Evolutionary conservation across 768 basidiomycete genomes (phyloP).

Genomic region (Leccinum boreale): DNA sequence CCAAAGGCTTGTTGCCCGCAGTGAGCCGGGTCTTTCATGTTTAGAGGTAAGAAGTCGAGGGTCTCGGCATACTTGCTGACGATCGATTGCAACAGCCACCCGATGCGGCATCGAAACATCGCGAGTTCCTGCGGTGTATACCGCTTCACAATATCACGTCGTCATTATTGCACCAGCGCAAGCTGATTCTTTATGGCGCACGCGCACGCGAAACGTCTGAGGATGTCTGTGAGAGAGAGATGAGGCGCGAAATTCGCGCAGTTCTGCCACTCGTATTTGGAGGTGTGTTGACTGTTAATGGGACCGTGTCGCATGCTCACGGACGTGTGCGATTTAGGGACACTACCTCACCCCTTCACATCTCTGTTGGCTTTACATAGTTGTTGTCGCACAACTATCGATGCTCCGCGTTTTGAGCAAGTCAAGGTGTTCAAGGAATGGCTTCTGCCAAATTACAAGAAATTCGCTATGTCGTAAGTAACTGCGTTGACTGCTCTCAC

Average conservation of each 20-base stretch:
- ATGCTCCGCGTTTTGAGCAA: conserved; percentile 71
- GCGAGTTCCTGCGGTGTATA: conserved; percentile 67
- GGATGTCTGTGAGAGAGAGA: conserved; percentile 64
- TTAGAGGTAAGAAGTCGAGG: conserved; percentile 41
- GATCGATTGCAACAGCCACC: conserved; percentile 5
- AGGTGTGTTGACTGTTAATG: conserved; percentile 35
- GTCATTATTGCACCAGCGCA: conserved; percentile 66
- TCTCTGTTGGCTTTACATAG: conserved; percentile 40
- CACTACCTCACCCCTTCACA: conserved; percentile 19
- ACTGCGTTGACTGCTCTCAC: not conserved
- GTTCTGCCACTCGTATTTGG: conserved; percentile 68
- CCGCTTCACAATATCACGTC: conserved; percentile 59
- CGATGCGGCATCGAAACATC: conserved; percentile 53
- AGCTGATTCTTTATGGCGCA: conserved; percentile 64
- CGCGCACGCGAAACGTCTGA: conserved; percentile 69
- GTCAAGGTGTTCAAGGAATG: conserved; percentile 66
- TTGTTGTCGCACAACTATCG: conserved; percentile 45
- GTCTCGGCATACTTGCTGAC: not conserved
- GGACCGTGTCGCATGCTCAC: conserved; percentile 2
- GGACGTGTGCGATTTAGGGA: conserved; percentile 30
- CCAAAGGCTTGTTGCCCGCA: conserved; percentile 77
- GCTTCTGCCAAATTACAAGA: conserved; percentile 69
- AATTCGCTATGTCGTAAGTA: conserved; percentile 48
- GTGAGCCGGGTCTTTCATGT: conserved; percentile 58
- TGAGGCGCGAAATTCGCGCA: conserved; percentile 64